These are phyloP conservation scores for Salix suchowensis DNA, from an alignment of 345 rosid species.

Conservation along the genomic window DNA sequence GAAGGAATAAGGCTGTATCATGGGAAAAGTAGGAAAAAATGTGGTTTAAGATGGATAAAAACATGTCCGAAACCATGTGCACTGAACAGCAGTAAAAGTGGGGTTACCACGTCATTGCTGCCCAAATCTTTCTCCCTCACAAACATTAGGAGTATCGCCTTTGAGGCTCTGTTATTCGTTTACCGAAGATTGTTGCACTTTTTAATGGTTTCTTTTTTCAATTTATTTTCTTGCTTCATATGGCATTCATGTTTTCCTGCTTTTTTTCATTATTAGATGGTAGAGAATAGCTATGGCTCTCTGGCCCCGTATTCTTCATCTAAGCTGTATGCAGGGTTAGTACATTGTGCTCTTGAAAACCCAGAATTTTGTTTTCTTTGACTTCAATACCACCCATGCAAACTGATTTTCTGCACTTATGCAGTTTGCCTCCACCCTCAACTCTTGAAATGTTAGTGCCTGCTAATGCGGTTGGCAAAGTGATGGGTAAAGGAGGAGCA, in stretches of 20 bases:
- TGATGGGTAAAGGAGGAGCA: slow-evolving; percentile 86
- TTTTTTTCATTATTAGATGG: slow-evolving; percentile 36
- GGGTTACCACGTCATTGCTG: not conserved
- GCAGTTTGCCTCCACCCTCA: slow-evolving; percentile 57
- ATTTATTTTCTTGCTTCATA: not conserved
- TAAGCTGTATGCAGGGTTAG: slow-evolving; percentile 73
- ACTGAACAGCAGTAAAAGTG: not conserved
- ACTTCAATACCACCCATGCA: not conserved
- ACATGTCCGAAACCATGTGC: not conserved
- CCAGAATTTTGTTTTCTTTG: not conserved
- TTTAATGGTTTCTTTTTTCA: not conserved
- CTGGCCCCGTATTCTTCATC: slow-evolving; percentile 60
- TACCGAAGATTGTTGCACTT: not conserved
- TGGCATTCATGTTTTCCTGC: slow-evolving; percentile 2
- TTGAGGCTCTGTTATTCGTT: not conserved
- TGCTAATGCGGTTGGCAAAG: slow-evolving; percentile 80
- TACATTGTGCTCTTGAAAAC: slow-evolving; percentile 13
- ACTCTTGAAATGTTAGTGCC: slow-evolving; percentile 77
- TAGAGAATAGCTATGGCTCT: slow-evolving; percentile 61
- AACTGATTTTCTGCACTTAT: slow-evolving; percentile 12
- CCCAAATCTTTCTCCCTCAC: not conserved
- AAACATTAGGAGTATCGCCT: not conserved
- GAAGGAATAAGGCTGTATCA: not conserved
- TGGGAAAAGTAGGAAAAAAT: not conserved
- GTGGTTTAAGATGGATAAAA: not conserved